Conservation (phyloP, 768 basidiomycete species). For the Asterophora parasitica region DNA sequence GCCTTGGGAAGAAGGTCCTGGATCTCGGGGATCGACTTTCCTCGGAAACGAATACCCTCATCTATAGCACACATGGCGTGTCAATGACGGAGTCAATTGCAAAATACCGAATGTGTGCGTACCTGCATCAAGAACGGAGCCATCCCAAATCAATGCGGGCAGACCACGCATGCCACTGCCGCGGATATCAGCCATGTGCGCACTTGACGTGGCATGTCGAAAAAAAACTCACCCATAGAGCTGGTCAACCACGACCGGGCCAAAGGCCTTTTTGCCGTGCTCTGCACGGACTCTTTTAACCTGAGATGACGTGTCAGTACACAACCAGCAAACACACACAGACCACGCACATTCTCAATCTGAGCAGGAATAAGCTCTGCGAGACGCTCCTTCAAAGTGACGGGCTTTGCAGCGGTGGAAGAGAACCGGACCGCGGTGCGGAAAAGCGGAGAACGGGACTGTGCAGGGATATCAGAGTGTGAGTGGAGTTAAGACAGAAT, state of each 20-base stretch:
- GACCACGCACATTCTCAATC: constrained; percentile 57
- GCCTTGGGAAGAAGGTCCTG: constrained; percentile 86
- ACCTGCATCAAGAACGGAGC: constrained; percentile 94
- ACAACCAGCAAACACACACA: not conserved
- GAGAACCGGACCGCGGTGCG: constrained; percentile 54
- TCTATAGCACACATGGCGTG: constrained; percentile 36
- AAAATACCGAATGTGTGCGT: constrained; percentile 19
- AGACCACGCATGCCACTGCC: constrained; percentile 80
- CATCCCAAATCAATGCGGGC: constrained; percentile 97
- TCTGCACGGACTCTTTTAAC: constrained; percentile 79
- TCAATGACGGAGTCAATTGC: constrained; percentile 2
- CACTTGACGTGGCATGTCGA: not conserved
- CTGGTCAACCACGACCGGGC: constrained; percentile 87
- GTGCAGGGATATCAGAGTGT: constrained; percentile 11
- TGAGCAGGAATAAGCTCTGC: constrained; percentile 91
- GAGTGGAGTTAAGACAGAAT: not conserved
- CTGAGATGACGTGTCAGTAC: constrained; percentile 28
- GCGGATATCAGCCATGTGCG: constrained; percentile 3
- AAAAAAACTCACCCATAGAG: constrained; percentile 65
- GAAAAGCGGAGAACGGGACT: constrained; percentile 49
- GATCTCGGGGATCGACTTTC: constrained; percentile 89
- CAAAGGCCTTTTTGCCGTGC: constrained; percentile 92
- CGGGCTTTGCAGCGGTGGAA: constrained; percentile 60
- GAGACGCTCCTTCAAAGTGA: constrained; percentile 87
- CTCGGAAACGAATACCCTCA: constrained; percentile 98